Base-by-base conservation (phyloP, 805 yeast species). In the Ogataea glucozyma region DNA sequence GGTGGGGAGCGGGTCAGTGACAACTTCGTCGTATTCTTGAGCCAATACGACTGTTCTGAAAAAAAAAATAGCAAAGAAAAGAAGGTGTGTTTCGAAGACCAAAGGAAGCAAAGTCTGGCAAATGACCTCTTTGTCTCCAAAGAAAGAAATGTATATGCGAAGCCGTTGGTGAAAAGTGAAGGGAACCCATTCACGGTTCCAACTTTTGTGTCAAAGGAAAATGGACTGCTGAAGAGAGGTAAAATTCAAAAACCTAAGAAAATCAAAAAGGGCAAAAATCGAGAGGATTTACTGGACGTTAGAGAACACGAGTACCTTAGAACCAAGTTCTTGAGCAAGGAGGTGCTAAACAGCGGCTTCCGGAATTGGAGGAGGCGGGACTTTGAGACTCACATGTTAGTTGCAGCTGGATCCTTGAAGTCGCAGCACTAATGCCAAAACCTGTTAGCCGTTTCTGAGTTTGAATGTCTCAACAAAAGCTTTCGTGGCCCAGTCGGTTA, bases 401-500 rank as follows among this genome's bases (percentile, higher is more conserved):
- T 34, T 9, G 22, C 8, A 19, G 33, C 35, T 30, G 14, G 13
- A 2, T 10, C 12, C 8, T 16, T 4, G 16, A 31, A 32, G 13
- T 10, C n/a, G n/a, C n/a, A 20, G 12, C 14, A 34, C 6, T 22
- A 20, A 14, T 17, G 10, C 22, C 21, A 4, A n/a, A n/a, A n/a
- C n/a, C n/a, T n/a, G n/a, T n/a, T n/a, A n/a, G n/a, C n/a, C n/a
- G n/a, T n/a, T n/a, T n/a, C n/a, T n/a, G n/a, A 4, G 17, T 20
- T 18, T 7, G 6, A n/a, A 3, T 19, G 34, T 19, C 34, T 16
- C 37, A 20, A 29, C 29, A 32, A 26, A 23, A 42, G 67, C 65
- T 62, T 54, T 60, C 56, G 66, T 62, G 67, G 67, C 67, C 65
- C 67, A 62, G 66, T 56, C 57, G 67, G 65, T 60, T 62, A 62